Percentiles rank a stretch among this genome's conserved stretches.
These are phyloP conservation scores for Solanum sitiens DNA, from an alignment of 257 asterid genomes.

Conservation along the genomic window DNA sequence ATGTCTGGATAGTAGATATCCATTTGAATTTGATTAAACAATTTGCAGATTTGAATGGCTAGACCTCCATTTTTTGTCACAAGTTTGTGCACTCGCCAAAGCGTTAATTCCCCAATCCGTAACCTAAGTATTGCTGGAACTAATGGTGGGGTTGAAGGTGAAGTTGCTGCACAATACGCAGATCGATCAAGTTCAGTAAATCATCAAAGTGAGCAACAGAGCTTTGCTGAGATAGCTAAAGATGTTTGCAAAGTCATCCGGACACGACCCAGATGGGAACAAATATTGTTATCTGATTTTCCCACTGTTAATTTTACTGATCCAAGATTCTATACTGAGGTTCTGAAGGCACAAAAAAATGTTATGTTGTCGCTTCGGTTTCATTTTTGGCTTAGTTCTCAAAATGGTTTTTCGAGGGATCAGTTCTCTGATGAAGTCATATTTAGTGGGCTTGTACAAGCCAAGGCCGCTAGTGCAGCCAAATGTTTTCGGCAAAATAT, in stretches of 20 bases:
- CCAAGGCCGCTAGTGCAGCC: constrained; percentile 44
- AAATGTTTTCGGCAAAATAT: constrained; percentile 29
- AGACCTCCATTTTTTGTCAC: constrained; percentile 23
- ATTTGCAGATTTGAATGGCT: constrained; percentile 26
- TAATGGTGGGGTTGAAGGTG: constrained; percentile 1
- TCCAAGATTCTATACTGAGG: constrained; percentile 45
- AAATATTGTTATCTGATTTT: constrained; percentile 38
- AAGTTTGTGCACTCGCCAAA: constrained; percentile 30
- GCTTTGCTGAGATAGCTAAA: constrained; percentile 27
- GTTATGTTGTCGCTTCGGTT: constrained; percentile 37
- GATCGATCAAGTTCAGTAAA: constrained; percentile 14
- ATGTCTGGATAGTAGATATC: not conserved
- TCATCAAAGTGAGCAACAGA: constrained; percentile 2
- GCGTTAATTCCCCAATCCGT: constrained; percentile 28
- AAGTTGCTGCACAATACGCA: constrained; percentile 6
- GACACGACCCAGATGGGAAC: constrained; percentile 56
- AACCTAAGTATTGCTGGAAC: constrained; percentile 15
- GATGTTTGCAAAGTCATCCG: constrained; percentile 34
- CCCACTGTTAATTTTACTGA: constrained; percentile 42
- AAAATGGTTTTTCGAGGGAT: constrained; percentile 25
- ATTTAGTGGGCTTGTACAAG: constrained; percentile 47
- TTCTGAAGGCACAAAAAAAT: constrained; percentile 38
- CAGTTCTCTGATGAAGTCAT: constrained; percentile 21
- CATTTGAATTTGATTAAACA: not conserved
- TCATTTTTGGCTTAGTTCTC: constrained; percentile 50